A percentile compares a stretch with the other conserved stretches of the same genome.
Evolutionary conservation across 257 asterid species (phyloP).

Genomic region (Petunia secreta): DNA sequence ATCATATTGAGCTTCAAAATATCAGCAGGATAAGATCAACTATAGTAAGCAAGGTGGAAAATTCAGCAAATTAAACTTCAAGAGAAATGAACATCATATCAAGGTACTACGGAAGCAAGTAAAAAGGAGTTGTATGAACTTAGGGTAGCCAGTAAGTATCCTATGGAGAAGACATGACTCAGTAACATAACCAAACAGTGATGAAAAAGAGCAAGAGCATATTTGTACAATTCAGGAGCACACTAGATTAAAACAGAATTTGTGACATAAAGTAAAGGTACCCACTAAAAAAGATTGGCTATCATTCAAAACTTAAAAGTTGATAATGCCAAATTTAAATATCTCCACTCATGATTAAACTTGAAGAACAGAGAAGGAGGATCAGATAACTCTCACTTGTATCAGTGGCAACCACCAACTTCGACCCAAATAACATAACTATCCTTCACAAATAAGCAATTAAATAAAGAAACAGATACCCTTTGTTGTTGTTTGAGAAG

Average conservation of each 20-base stretch:
- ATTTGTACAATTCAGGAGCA: background rate
- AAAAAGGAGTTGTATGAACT: background rate
- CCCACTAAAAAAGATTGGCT: background rate
- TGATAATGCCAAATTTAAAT: conserved; percentile 8
- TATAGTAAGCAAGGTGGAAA: background rate
- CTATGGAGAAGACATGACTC: background rate
- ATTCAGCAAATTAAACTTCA: background rate
- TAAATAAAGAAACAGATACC: conserved; percentile 47
- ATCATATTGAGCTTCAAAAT: background rate
- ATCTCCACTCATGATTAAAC: background rate
- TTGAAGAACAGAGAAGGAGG: background rate
- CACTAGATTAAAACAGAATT: background rate
- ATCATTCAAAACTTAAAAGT: background rate
- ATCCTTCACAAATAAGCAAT: background rate
- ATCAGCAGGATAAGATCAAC: background rate
- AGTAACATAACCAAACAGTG: background rate
- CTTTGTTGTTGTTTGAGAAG: conserved; percentile 91
- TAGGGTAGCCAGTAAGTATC: background rate
- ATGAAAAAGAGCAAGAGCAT: background rate
- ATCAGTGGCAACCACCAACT: background rate
- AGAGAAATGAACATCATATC: background rate
- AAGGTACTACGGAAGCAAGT: background rate
- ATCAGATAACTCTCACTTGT: conserved; percentile 1
- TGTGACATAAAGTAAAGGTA: background rate
- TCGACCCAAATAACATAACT: background rate